Percentiles rank a stretch among this genome's conserved stretches.
phyloP scores from a whole-genome alignment of 139 green algal genomes.

The Edaphochlamys debaryana region DNA sequence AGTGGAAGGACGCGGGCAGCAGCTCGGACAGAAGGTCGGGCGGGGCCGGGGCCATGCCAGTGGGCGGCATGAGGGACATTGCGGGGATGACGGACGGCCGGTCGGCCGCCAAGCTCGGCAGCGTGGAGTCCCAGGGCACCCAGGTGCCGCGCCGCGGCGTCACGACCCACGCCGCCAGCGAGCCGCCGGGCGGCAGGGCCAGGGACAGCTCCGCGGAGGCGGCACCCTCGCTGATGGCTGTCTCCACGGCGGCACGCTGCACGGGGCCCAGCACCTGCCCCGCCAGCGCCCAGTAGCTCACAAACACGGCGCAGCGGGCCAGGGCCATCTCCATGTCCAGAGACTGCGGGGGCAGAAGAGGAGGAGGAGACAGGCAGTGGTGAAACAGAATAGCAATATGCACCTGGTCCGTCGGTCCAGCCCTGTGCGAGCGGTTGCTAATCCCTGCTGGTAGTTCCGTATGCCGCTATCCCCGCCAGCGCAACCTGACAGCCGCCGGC shows the following conservation, averaged over 20 bases:
- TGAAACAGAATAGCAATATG: too few relatives aligned
- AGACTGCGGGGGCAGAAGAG: background rate
- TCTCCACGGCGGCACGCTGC: constrained; percentile 13
- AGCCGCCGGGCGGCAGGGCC: constrained; percentile 33
- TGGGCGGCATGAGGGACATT: background rate
- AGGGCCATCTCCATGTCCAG: constrained; percentile 42
- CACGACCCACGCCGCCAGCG: constrained; percentile 29
- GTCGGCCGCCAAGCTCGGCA: constrained; percentile 13
- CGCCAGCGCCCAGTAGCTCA: constrained; percentile 44
- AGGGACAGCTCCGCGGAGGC: constrained; percentile 7
- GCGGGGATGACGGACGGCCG: background rate
- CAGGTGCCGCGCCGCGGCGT: constrained; percentile 17
- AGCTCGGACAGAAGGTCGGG: too few relatives aligned
- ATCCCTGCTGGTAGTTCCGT: too few relatives aligned
- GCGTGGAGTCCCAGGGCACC: constrained; percentile 39
- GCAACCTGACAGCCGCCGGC: background rate
- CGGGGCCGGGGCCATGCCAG: background rate
- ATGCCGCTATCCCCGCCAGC: too few relatives aligned
- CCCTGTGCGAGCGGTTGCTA: too few relatives aligned
- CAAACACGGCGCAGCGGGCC: constrained; percentile 44
- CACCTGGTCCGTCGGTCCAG: too few relatives aligned
- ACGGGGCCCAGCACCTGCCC: constrained; percentile 25
- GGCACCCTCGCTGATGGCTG: constrained; percentile 29
- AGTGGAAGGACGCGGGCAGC: constrained; percentile 18
- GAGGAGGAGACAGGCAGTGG: too few relatives aligned